A percentile compares a stretch with the other conserved stretches of the same genome.
These are phyloP conservation scores for Hypoxylon sp. DNA, from an alignment of 2,329 filamentous ascomycete species.

Conservation along the genomic window DNA sequence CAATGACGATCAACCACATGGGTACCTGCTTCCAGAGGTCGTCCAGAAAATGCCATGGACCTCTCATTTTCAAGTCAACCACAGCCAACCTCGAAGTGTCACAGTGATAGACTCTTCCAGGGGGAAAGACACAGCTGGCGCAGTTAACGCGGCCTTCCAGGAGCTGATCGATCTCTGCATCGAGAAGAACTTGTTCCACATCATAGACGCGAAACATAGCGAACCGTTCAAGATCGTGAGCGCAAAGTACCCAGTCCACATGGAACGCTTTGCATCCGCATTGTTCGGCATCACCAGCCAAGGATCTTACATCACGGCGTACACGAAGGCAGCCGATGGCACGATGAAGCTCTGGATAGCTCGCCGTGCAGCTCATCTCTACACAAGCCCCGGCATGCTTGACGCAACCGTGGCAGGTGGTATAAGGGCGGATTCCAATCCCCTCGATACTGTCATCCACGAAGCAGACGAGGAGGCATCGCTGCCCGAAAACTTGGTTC, in stretches of 20 bases:
- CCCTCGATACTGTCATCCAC: conserved; percentile 75
- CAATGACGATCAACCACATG: conserved; percentile 61
- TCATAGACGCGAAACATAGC: conserved; percentile 51
- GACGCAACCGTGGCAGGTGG: conserved; percentile 84
- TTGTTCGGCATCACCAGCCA: conserved; percentile 75
- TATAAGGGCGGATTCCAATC: conserved; percentile 71
- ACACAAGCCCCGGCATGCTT: conserved; percentile 78
- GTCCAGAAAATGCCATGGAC: conserved; percentile 63
- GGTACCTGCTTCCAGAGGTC: conserved; percentile 62
- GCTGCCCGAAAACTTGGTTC: conserved; percentile 70
- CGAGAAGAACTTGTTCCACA: conserved; percentile 50
- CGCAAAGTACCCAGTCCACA: conserved; percentile 44
- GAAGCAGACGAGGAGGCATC: conserved; percentile 81
- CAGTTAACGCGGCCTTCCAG: conserved; percentile 52
- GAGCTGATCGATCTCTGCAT: conserved; percentile 51
- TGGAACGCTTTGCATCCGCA: conserved; percentile 63
- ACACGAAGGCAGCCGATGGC: conserved; percentile 56
- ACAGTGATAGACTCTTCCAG: conserved; percentile 50
- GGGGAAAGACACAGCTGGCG: conserved; percentile 46
- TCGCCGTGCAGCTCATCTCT: conserved; percentile 71
- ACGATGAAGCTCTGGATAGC: conserved; percentile 76
- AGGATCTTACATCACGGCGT: conserved; percentile 74
- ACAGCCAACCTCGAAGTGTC: conserved; percentile 49
- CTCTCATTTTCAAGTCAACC: conserved; percentile 52
- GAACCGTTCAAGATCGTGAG: conserved; percentile 55